Evolutionary conservation across 768 basidiomycete species (phyloP), one percentile per base, ranked within the genome.

Genomic region (Auricularia cornea): DNA sequence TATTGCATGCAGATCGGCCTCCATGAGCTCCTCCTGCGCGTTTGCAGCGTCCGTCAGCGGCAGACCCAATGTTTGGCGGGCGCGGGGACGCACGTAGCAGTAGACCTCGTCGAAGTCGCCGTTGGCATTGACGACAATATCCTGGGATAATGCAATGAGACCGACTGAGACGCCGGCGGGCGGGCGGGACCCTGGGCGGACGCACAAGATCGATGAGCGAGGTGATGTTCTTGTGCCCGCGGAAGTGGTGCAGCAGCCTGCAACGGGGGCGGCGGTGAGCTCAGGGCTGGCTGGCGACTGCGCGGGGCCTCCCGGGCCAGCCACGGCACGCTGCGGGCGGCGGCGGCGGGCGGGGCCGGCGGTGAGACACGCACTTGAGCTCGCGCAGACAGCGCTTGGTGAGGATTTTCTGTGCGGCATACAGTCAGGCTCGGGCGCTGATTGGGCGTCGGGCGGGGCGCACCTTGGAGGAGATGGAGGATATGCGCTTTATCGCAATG

Each of bases 1-100:
- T 75, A 99, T 99, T 23, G 97, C 97, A 71, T 98, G 97, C 23
- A 99, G 82, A 84, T 99, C 97, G 62, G 97, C 97, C 73, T 99
- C 97, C 97, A 98, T 99, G 68, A 98, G 85, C 74, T 99, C 97
- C 79, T 98, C 95, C 90, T 98, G 75, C 60, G 40, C 63, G 35
- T 38, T 38, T 38, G 35, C 35, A 38, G 10, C 1, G 10, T 14
- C 35, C 3, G 35, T 38, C 35, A 62, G 40, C 8, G 59, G 38
- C 28, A 40, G 62, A 29, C 56, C 63, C 38, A n/a, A 35, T n/a
- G 23, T 65, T n/a, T 12, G 41, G n/a, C 63, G 20, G 61, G 35
- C 11, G 41, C 14, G 59, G 10, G 23, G 44, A 78, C 87, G 66
- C 66, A 92, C 90, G 69, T 94, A 92, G 71, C 92, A 87, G 74